A percentile compares a stretch with the other conserved stretches of the same genome.
Conservation (phyloP, 306 rosid species). For the Begonia fuchsioides region DNA sequence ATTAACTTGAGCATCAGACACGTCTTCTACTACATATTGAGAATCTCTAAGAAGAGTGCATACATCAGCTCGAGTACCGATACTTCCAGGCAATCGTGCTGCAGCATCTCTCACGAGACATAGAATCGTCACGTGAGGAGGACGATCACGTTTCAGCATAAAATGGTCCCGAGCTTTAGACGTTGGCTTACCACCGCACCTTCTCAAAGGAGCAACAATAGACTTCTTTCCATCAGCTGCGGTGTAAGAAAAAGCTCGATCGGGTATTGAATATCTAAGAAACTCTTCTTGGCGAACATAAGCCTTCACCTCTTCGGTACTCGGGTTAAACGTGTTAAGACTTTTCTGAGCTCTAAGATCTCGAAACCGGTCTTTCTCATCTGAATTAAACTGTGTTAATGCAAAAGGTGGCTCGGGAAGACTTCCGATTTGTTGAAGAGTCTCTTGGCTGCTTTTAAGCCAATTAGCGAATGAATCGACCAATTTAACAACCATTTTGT, state of each 20-base stretch:
- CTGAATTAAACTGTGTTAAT: slow-evolving; percentile 80
- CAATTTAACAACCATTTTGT: slow-evolving; percentile 91
- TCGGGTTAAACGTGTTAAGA: slow-evolving; percentile 75
- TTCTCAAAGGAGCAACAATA: slow-evolving; percentile 93
- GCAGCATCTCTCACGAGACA: slow-evolving; percentile 99
- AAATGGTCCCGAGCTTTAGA: slow-evolving; percentile 98
- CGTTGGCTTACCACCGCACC: slow-evolving; percentile 99
- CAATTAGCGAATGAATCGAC: slow-evolving; percentile 97
- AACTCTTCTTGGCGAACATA: slow-evolving; percentile 92
- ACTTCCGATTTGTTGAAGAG: slow-evolving; percentile 93
- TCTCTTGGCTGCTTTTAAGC: slow-evolving; percentile 98
- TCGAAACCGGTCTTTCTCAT: slow-evolving; percentile 96
- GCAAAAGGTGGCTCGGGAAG: slow-evolving; percentile 93
- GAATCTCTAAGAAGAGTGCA: slow-evolving; percentile 96
- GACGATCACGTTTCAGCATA: slow-evolving; percentile 97
- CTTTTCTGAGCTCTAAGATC: slow-evolving; percentile 98
- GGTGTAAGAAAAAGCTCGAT: slow-evolving; percentile 88
- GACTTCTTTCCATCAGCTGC: slow-evolving; percentile 98
- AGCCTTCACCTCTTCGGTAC: slow-evolving; percentile 82
- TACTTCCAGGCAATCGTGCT: slow-evolving; percentile 97
- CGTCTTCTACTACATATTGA: slow-evolving; percentile 95
- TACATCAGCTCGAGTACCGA: slow-evolving; percentile 97
- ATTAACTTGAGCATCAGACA: slow-evolving; percentile 90
- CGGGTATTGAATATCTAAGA: slow-evolving; percentile 98
- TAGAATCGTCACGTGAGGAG: slow-evolving; percentile 96